phyloP scores from a whole-genome alignment of 2,329 filamentous ascomycete genomes.

The Stachybotrys echinatus region DNA sequence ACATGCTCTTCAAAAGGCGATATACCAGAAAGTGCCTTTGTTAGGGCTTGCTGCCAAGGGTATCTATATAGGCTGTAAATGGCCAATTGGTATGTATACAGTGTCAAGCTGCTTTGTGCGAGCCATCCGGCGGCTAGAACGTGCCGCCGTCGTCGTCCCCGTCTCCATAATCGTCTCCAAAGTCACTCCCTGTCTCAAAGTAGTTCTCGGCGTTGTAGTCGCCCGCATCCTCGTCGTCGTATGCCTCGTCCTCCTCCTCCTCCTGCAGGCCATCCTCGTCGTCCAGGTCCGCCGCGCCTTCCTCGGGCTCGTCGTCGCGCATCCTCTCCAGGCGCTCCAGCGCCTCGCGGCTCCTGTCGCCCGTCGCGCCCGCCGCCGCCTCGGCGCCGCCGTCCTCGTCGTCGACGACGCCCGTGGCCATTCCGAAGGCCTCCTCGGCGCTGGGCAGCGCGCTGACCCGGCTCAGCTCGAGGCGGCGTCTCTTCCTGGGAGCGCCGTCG shows the following conservation, averaged over 20 bases:
- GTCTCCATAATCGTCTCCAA: constrained; percentile 45
- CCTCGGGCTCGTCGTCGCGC: constrained; percentile 45
- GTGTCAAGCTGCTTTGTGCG: not conserved
- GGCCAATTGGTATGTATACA: not conserved
- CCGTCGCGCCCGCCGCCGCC: constrained; percentile 19
- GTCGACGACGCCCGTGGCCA: constrained; percentile 21
- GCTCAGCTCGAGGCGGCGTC: constrained; percentile 40
- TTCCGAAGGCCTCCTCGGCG: constrained; percentile 45
- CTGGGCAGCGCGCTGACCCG: constrained; percentile 42
- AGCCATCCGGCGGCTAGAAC: constrained; percentile 17
- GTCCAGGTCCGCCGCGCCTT: constrained; percentile 40
- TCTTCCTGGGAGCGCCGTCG: constrained; percentile 30
- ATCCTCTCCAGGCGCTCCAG: constrained; percentile 40
- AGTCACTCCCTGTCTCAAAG: constrained; percentile 53
- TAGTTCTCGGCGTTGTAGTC: constrained; percentile 58
- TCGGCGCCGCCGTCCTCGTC: constrained; percentile 20
- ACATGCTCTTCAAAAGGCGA: no score
- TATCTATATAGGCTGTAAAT: not conserved
- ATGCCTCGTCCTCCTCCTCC: constrained; percentile 43
- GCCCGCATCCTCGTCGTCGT: constrained; percentile 54
- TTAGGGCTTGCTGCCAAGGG: not conserved
- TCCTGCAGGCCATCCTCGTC: constrained; percentile 43
- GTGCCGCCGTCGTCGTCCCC: constrained; percentile 44
- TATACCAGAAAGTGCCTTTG: no score
- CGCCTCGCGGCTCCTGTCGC: constrained; percentile 27